Base-by-base conservation (phyloP, 805 yeast genomes). In the Yarrowia divulgata region DNA sequence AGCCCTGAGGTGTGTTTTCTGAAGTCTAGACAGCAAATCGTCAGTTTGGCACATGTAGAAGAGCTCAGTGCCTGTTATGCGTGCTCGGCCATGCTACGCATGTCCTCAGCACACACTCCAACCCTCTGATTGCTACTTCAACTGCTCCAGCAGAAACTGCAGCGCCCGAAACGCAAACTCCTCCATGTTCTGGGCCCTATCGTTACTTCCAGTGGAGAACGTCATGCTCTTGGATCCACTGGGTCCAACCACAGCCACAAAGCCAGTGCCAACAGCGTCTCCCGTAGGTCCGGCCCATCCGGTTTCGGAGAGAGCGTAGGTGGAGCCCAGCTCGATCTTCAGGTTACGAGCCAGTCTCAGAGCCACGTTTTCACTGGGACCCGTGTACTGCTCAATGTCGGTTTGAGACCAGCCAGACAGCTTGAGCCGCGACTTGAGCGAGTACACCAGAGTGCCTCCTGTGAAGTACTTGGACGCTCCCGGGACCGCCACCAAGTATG, bases 381-480 rank as follows among this genome's bases (percentile, higher is more conserved):
- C 97, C 54, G 93, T 90, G 76, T 91, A 92, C 69, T 82, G 81
- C 42, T 82, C 78, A 32, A 92, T 89, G 64, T 91, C 97, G 23
- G 84, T 83, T 50, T 85, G 85, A 23, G 87, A 81, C 96, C 96
- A 91, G 0, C 97, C 97, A 2, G 90, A 85, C 12, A 90, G 82
- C 73, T 88, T 86, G 72, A 91, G 81, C 54, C 96, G 81, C 34
- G 93, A 91, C 71, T 86, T 86, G 72, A 92, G 80, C 70, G 94
- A 88, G 77, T 91, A 91, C 1, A 92, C 89, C 68, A 91, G 79
- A 14, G 93, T 88, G 0, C 97, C 93, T 19, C 97, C 97, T 70
- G 90, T 90, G 74, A 89, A 91, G 79, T 90, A 92, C 70, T 83
- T 80, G 10, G 95, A 89, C 0, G 97, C 97, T 4, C 97, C 97